These are phyloP conservation scores for Isochrysis galbana DNA, from an alignment of 78 protist species.

Conservation along the genomic window DNA sequence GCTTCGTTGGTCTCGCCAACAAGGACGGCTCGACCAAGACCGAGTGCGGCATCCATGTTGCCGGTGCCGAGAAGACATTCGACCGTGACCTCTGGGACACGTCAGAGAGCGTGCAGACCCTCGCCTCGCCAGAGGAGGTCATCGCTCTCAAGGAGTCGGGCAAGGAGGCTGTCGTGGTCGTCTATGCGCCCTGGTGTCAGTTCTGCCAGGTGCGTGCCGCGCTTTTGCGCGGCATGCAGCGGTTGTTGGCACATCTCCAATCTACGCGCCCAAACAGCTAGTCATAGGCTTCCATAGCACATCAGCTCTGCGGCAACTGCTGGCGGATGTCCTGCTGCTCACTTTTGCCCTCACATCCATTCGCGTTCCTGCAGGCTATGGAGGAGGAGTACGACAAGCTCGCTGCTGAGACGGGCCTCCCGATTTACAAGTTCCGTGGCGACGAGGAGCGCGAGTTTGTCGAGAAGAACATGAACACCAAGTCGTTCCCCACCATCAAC, in stretches of 20 bases:
- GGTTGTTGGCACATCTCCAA: background rate
- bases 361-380: background rate
- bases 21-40: conserved; percentile 57
- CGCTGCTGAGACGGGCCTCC: background rate
- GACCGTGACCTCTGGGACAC: conserved; percentile 35
- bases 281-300: too few species aligned
- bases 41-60: conserved; percentile 64
- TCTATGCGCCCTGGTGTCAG: conserved; percentile 50
- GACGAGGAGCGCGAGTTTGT: conserved; percentile 46
- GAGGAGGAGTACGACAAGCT: conserved; percentile 43
- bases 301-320: too few species aligned
- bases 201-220: conserved; percentile 31
- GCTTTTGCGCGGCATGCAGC: background rate
- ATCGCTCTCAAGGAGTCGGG: background rate
- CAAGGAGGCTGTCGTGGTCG: conserved; percentile 39
- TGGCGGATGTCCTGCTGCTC: background rate
- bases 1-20: too few species aligned
- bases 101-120: background rate
- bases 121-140: background rate
- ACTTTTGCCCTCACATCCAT: background rate
- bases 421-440: conserved; percentile 44
- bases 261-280: too few species aligned
- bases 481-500: conserved; percentile 45
- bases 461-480: background rate
- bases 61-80: conserved; percentile 49